Percentiles rank a stretch among this genome's conserved stretches.
These are phyloP conservation scores for Pestalotiopsis sp. DNA, from an alignment of 2,329 filamentous ascomycete species.

Conservation along the genomic window DNA sequence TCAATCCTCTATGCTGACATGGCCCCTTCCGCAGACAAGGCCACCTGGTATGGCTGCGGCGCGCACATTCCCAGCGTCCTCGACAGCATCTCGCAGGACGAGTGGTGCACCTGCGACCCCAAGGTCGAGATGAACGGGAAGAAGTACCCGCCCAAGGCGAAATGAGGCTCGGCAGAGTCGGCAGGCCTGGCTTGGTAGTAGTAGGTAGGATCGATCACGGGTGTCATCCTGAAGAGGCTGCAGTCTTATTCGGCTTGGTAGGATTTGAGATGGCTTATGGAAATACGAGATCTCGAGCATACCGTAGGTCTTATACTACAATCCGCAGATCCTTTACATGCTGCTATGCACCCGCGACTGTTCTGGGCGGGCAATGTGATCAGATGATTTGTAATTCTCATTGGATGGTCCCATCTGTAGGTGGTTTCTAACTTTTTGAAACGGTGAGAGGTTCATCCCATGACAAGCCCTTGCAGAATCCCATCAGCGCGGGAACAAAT, in stretches of 20 bases:
- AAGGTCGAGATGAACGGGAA: constrained; percentile 61
- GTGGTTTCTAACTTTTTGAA: neutral
- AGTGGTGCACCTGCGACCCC: constrained; percentile 68
- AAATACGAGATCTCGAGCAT: neutral
- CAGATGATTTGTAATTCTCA: neutral
- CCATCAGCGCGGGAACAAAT: neutral
- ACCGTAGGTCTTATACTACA: neutral
- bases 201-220: neutral
- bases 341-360: neutral
- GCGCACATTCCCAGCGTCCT: constrained; percentile 62
- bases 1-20: constrained; percentile 13
- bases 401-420: neutral
- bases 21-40: constrained; percentile 45
- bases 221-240: neutral
- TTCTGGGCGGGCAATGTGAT: neutral
- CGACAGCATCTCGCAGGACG: constrained; percentile 53
- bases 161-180: constrained; percentile 10
- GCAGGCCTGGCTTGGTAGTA: neutral
- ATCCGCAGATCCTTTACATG: neutral
- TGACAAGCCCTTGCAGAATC: neutral
- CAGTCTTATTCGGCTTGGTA: no score
- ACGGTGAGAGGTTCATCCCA: neutral
- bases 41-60: constrained; percentile 67
- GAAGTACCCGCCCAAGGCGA: constrained; percentile 65
- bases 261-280: neutral